phyloP scores from a whole-genome alignment of 179 eudicot genomes.

The Beta corolliflora region DNA sequence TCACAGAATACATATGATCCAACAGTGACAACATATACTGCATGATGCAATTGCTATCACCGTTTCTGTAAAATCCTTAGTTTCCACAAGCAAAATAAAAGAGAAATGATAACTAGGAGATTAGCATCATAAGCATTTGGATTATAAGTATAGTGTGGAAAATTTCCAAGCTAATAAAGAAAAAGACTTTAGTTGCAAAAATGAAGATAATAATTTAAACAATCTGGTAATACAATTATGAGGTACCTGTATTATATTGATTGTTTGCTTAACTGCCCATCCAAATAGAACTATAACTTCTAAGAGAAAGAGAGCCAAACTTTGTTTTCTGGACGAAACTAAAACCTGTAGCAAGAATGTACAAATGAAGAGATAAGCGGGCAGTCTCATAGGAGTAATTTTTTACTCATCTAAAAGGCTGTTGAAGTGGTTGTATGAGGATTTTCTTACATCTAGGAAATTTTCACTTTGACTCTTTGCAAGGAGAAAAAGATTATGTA shows the following conservation, averaged over 20 bases:
- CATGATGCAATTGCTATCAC: too few species aligned
- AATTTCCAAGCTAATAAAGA: neutral
- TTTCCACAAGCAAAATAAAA: too few species aligned
- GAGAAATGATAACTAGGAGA: too few species aligned
- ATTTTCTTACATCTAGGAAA: slow-evolving; percentile 53
- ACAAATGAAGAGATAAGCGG: slow-evolving; percentile 19
- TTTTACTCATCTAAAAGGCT: neutral
- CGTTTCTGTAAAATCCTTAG: too few species aligned
- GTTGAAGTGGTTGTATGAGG: neutral
- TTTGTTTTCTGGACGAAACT: slow-evolving; percentile 49
- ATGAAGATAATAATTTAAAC: neutral
- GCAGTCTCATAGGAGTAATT: too few species aligned
- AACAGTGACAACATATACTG: too few species aligned
- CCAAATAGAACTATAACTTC: slow-evolving; percentile 70
- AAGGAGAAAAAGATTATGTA: slow-evolving; percentile 78
- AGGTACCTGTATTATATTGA: slow-evolving; percentile 84
- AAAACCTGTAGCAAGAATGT: slow-evolving; percentile 48
- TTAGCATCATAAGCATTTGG: neutral
- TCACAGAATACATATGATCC: too few species aligned
- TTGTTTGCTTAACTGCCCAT: slow-evolving; percentile 76
- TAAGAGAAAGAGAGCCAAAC: slow-evolving; percentile 44
- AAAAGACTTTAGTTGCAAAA: neutral
- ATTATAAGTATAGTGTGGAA: neutral
- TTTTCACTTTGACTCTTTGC: slow-evolving; percentile 66
- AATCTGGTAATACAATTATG: neutral